Evolutionary conservation across 1,284 basidiomycete species (phyloP).

Genomic region (Tilletia indica): DNA sequence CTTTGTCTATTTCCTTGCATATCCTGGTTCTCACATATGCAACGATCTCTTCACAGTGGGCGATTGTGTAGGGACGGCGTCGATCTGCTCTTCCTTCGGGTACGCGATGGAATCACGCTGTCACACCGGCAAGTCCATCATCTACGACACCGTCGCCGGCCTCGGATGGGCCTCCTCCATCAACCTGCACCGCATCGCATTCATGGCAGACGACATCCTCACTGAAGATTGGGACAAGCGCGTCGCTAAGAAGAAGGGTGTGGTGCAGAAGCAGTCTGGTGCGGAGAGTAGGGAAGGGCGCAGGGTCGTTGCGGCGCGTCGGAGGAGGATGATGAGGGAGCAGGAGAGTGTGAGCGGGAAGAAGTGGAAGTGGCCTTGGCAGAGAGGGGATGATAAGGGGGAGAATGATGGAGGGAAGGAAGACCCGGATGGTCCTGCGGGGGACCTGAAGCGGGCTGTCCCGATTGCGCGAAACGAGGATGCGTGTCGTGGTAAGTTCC

Average conservation of each 20-base stretch:
- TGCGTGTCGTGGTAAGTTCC: constrained; percentile 23
- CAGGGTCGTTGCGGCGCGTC: constrained; percentile 7
- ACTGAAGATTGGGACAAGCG: constrained; percentile 71
- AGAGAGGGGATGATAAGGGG: constrained; percentile 25
- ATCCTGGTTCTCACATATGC: not conserved
- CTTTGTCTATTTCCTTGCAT: not conserved
- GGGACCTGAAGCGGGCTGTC: constrained; percentile 30
- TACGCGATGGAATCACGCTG: constrained; percentile 61
- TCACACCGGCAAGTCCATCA: constrained; percentile 77
- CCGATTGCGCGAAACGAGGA: constrained; percentile 35
- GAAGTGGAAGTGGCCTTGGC: constrained; percentile 40
- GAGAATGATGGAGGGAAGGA: constrained; percentile 31
- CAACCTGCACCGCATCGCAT: constrained; percentile 73
- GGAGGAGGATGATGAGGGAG: not conserved
- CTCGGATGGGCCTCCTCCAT: constrained; percentile 78
- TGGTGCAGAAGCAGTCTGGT: not conserved
- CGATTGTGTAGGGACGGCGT: constrained; percentile 45
- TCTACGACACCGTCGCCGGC: constrained; percentile 82
- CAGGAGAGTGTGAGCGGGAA: constrained; percentile 5
- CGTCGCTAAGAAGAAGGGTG: constrained; percentile 21
- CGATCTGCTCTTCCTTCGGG: constrained; percentile 51
- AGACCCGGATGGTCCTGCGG: constrained; percentile 24
- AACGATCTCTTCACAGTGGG: constrained; percentile 27
- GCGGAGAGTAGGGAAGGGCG: constrained; percentile 27
- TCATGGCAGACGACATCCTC: constrained; percentile 72